These are phyloP conservation scores for Lodderomyces elongisporus DNA, from an alignment of 1,139 yeast species.

Conservation along the genomic window DNA sequence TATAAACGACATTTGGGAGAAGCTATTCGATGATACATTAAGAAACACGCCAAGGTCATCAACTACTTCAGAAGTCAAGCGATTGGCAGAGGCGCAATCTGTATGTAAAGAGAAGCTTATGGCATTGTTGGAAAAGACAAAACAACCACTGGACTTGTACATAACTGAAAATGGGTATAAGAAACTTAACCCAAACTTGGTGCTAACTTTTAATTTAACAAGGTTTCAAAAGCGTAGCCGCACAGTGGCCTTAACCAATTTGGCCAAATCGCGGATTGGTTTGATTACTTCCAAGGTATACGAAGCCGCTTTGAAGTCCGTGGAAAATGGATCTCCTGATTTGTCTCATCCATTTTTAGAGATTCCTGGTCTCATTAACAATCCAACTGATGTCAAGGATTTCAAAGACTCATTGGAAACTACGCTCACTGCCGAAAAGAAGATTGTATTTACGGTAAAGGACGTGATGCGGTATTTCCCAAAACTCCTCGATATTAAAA, in stretches of 20 bases:
- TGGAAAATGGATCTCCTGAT: slow-evolving; percentile 55
- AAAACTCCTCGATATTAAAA: slow-evolving; percentile 39
- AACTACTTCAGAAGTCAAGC: slow-evolving; percentile 55
- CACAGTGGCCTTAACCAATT: slow-evolving; percentile 54
- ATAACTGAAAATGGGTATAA: slow-evolving; percentile 29
- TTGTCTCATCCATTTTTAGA: slow-evolving; percentile 25
- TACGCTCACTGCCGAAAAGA: slow-evolving; percentile 35
- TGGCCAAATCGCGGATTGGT: slow-evolving; percentile 71
- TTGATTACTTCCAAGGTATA: slow-evolving; percentile 62
- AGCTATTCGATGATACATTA: slow-evolving; percentile 49
- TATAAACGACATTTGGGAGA: slow-evolving; percentile 51
- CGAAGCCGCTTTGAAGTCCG: slow-evolving; percentile 47
- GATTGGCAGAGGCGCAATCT: slow-evolving; percentile 60
- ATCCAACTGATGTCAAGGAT: slow-evolving; percentile 34
- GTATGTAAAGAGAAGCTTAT: slow-evolving; percentile 46
- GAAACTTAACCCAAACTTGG: slow-evolving; percentile 44
- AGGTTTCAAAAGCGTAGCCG: slow-evolving; percentile 68
- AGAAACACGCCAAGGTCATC: slow-evolving; percentile 46
- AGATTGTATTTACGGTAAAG: slow-evolving; percentile 44
- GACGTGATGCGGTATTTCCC: slow-evolving; percentile 51
- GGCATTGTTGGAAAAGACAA: slow-evolving; percentile 27
- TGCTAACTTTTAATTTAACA: slow-evolving; percentile 59
- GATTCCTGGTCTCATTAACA: slow-evolving; percentile 35
- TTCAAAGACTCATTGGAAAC: slow-evolving; percentile 29
- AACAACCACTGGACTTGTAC: slow-evolving; percentile 28